Evolutionary conservation across 1,139 yeast genomes (phyloP), one percentile per base, ranked within the genome.

Genomic region (Spencermartinsiella ligniputridi): DNA sequence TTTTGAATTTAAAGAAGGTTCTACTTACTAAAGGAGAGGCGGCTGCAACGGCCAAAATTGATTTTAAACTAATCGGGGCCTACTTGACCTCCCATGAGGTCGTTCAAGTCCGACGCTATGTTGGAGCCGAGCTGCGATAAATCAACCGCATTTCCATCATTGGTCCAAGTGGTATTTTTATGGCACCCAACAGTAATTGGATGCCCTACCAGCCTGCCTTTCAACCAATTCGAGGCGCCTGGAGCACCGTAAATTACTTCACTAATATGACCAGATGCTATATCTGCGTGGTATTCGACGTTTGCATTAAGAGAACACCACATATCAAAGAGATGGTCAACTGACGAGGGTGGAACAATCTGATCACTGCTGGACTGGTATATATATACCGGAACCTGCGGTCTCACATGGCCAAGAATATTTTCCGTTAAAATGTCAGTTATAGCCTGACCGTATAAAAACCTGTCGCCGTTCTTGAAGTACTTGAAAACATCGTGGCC

Each of bases 301-400:
- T 51, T 41, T n/a, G 57, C 52, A 20, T 64, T 63, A 4, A 44
- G 36, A 13, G 40, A 17, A 44, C 66, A 62, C 51, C 55, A 62
- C 29, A 27, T 36, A 33, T 50, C 39, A 21, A 52, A 49, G 1
- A 52, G 37, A 4, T 36, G 35, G 20, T 54, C 54, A n/a, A 59
- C 59, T 35, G 46, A 45, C 8, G 41, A 40, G 18, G 48, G 27
- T 6, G 56, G 55, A 21, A 51, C 57, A 20, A 56, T 46, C 35
- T 50, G 52, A 44, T 62, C 66, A 19, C 48, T 39, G 33, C 50
- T 43, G 13, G 63, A 62, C 33, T 60, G 57, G 47, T 59, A 60
- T 11, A 60, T 52, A 40, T 41, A 47, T 47, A 57, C 12, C 44
- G 63, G 51, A 40, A 46, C 40, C 41, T 42, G 18, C 24, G 65